These are phyloP conservation scores for Wilcoxina mikolae DNA, from an alignment of 495 filamentous ascomycete species.

Conservation along the genomic window DNA sequence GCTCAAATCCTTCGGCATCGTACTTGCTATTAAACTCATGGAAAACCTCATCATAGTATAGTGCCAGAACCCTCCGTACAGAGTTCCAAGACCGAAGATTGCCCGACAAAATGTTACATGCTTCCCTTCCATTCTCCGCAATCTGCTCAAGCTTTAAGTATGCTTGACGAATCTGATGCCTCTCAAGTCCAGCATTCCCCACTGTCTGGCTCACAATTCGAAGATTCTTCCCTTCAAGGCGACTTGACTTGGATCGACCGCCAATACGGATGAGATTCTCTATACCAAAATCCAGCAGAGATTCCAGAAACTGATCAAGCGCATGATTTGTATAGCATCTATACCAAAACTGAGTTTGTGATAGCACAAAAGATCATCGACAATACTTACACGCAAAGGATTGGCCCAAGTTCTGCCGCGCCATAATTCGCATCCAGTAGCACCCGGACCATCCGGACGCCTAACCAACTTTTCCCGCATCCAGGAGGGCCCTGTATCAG, in stretches of 20 bases:
- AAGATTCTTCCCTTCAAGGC: not conserved
- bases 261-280: conserved; percentile 58
- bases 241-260: conserved; percentile 46
- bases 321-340: conserved; percentile 59
- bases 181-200: not conserved
- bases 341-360: not conserved
- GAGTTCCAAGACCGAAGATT: not conserved
- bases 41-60: not conserved
- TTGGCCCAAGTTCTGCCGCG: conserved; percentile 39
- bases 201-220: not conserved
- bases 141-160: not conserved
- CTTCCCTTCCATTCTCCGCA: not conserved
- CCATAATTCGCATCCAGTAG: conserved; percentile 14
- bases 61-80: not conserved
- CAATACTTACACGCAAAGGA: conserved; percentile 37
- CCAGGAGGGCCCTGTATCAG: conserved; percentile 73
- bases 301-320: conserved; percentile 56
- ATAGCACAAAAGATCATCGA: not conserved
- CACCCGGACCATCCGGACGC: conserved; percentile 39
- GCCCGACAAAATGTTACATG: not conserved
- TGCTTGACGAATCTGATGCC: not conserved
- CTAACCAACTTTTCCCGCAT: conserved; percentile 46
- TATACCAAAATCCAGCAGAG: conserved; percentile 38
- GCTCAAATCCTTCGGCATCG: not conserved
- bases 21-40: not conserved